Conservation (phyloP, 768 basidiomycete species). For the Tricholoma saponaceum region DNA sequence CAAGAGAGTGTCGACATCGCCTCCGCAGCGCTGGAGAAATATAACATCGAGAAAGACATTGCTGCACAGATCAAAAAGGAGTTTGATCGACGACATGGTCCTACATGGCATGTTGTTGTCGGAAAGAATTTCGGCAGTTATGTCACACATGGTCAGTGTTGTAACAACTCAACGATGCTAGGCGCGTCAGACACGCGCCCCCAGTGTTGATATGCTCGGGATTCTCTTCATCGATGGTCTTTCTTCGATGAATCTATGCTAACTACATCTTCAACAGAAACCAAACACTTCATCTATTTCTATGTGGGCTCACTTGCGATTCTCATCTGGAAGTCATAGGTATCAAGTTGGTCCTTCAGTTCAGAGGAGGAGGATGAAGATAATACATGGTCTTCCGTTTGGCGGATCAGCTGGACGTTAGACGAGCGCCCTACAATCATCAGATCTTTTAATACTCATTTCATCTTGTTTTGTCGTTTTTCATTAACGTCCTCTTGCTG, state of each 20-base stretch:
- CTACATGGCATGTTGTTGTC: constrained; percentile 98
- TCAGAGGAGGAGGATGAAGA: constrained; percentile 3
- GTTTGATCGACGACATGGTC: constrained; percentile 87
- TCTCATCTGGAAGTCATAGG: constrained; percentile 91
- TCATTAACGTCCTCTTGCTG: constrained; percentile 8
- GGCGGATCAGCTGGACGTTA: neutral
- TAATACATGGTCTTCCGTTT: constrained; percentile 6
- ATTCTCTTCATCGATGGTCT: constrained; percentile 1
- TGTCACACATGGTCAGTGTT: constrained; percentile 84
- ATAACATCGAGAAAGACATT: constrained; percentile 96
- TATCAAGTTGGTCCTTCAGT: neutral
- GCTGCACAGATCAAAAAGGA: constrained; percentile 98
- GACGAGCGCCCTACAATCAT: constrained; percentile 13
- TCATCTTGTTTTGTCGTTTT: constrained; percentile 11
- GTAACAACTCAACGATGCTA: constrained; percentile 2
- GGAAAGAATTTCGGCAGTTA: constrained; percentile 99
- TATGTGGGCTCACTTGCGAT: constrained; percentile 91
- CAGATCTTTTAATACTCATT: neutral
- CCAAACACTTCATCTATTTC: constrained; percentile 98
- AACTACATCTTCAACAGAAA: constrained; percentile 53
- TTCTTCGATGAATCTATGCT: constrained; percentile 6
- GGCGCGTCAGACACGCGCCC: constrained; percentile 21
- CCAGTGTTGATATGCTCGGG: neutral
- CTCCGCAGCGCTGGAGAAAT: constrained; percentile 80
- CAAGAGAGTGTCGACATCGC: constrained; percentile 90